A percentile compares a stretch with the other conserved stretches of the same genome.
phyloP scores from a whole-genome alignment of 2,329 filamentous ascomycete species.

The Tolypocladium nubicola region DNA sequence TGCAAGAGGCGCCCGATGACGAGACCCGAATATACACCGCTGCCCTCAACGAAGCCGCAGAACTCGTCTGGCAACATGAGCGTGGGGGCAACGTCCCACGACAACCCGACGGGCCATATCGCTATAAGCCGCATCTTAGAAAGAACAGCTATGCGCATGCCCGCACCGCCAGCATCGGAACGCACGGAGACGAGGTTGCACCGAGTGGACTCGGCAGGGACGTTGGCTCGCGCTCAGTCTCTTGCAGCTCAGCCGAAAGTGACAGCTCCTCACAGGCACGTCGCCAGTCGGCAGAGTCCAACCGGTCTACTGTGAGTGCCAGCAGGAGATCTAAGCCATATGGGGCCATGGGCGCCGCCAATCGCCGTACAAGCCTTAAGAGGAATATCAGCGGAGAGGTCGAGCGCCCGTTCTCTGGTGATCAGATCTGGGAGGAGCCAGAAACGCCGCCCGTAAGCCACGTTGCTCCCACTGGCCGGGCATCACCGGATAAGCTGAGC shows the following conservation, averaged over 20 bases:
- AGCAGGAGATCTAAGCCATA: constrained; percentile 27
- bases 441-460: constrained; percentile 27
- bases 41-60: constrained; percentile 66
- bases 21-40: constrained; percentile 58
- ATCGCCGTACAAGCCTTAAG: constrained; percentile 53
- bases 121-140: constrained; percentile 57
- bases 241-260: constrained; percentile 40
- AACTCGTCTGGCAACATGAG: constrained; percentile 69
- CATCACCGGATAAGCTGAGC: constrained; percentile 20
- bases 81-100: constrained; percentile 37
- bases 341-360: constrained; percentile 25
- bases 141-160: constrained; percentile 63
- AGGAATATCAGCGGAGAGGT: constrained; percentile 62
- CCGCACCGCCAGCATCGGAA: constrained; percentile 47
- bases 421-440: constrained; percentile 86
- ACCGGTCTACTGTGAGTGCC: constrained; percentile 6
- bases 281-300: constrained; percentile 15
- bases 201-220: constrained; percentile 33
- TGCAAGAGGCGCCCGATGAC: constrained; percentile 25
- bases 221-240: constrained; percentile 32
- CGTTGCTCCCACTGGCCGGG: constrained; percentile 12
- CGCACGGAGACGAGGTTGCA: constrained; percentile 29
- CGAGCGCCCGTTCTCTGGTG: constrained; percentile 57
- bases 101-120: constrained; percentile 54
- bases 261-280: constrained; percentile 26